These are phyloP conservation scores for Knufia petricola DNA, from an alignment of 2,329 filamentous ascomycete species.

Conservation along the genomic window DNA sequence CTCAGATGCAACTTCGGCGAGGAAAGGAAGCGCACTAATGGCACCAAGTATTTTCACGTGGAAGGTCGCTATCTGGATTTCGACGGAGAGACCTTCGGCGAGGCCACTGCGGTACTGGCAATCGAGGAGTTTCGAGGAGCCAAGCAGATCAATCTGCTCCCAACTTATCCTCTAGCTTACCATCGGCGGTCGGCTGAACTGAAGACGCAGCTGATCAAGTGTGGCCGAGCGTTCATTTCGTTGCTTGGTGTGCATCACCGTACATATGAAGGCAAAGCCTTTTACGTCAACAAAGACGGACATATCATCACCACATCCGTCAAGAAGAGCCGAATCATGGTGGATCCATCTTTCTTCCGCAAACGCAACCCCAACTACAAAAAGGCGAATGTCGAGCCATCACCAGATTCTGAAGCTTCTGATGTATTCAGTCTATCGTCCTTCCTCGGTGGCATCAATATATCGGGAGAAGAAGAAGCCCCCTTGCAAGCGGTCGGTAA, in stretches of 20 bases:
- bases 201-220: slow-evolving; percentile 22
- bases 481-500: too few relatives aligned
- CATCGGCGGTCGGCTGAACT: slow-evolving; percentile 20
- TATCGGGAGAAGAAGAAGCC: not conserved
- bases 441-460: not conserved
- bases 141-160: slow-evolving; percentile 25
- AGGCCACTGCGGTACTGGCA: slow-evolving; percentile 22
- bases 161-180: slow-evolving; percentile 27
- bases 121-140: slow-evolving; percentile 24
- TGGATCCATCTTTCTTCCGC: slow-evolving; percentile 24
- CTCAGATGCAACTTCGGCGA: slow-evolving; percentile 19
- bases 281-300: slow-evolving; percentile 25
- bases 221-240: slow-evolving; percentile 25
- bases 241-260: slow-evolving; percentile 23
- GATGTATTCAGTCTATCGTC: slow-evolving; percentile 2
- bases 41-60: slow-evolving; percentile 21
- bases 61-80: slow-evolving; percentile 26
- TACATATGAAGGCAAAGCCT: slow-evolving; percentile 27
- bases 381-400: too few relatives aligned
- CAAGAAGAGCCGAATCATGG: slow-evolving; percentile 24
- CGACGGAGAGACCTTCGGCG: slow-evolving; percentile 23
- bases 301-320: slow-evolving; percentile 16
- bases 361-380: too few relatives aligned
- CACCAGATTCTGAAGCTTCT: too few relatives aligned
- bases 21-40: slow-evolving; percentile 18